Evolutionary conservation across 768 basidiomycete species (phyloP).

Genomic region (Leucocoprinus sp.): DNA sequence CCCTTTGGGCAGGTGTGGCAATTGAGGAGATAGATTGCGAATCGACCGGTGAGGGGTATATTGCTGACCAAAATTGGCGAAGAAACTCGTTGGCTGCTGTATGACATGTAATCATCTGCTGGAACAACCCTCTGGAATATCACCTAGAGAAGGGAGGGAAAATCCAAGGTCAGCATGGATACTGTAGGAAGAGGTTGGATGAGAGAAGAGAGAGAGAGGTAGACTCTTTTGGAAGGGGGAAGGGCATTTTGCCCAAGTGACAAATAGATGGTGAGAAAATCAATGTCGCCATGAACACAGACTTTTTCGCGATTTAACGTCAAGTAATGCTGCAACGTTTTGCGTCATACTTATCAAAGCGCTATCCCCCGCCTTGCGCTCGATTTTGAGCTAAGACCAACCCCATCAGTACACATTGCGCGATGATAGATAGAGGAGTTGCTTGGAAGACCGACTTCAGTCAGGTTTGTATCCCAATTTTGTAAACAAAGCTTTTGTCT

Average conservation of each 20-base stretch:
- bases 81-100: constrained; percentile 94
- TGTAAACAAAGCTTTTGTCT: constrained; percentile 38
- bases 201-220: background rate
- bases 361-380: constrained; percentile 57
- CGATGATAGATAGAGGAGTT: background rate
- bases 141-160: constrained; percentile 39
- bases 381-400: constrained; percentile 49
- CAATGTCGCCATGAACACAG: constrained; percentile 15
- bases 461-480: constrained; percentile 51
- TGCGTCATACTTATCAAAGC: constrained; percentile 71
- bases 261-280: background rate
- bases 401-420: background rate
- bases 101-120: constrained; percentile 84
- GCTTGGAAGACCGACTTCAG: constrained; percentile 35
- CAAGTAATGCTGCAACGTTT: constrained; percentile 66
- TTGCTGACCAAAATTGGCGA: constrained; percentile 89
- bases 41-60: constrained; percentile 68
- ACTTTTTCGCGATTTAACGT: constrained; percentile 63
- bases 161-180: constrained; percentile 7
- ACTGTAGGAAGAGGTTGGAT: background rate
- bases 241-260: too few relatives aligned
- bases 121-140: constrained; percentile 74
- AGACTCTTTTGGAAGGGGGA: too few relatives aligned
- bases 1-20: constrained; percentile 60
- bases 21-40: constrained; percentile 20